Base-by-base conservation (phyloP, 108 stramenopile genomes). In the Stephanodiscus triporus region DNA sequence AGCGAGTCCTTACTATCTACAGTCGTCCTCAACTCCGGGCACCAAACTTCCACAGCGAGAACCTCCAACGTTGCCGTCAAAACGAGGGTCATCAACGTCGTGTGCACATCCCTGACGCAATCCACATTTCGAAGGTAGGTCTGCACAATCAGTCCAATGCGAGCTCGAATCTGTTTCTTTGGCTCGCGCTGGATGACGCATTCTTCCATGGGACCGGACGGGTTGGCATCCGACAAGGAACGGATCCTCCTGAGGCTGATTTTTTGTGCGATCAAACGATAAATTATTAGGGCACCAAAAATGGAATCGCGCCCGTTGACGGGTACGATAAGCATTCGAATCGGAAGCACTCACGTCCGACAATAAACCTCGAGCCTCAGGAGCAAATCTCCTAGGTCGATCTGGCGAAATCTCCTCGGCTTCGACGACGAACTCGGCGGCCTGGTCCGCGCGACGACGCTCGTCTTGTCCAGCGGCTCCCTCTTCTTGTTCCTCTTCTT, bases 151-250 rank as follows among this genome's bases (percentile, higher is more conserved):
- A 79, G 62, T 43, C 58, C 26, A 14, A 87, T 87, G 26, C 93
- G 85, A 20, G 89, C 73, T 26, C 76, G 76, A 60, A 92, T 84
- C 16, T 88, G 61, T 45, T 87, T 87, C n/a, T 79, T 71, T 7
- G 84, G 77, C 66, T 94, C 93, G 51, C 81, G 83, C 37, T 82
- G 85, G 63, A 94, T 84, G n/a, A 89, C 85, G 55, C 93, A 94
- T 65, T 91, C 90, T 68, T 88, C 72, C 29, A 86, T 70, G 6
- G 75, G 66, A 45, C 51, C 48, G n/a, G 53, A 49, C 13, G 68
- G 61, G 42, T 62, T 55, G 48, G 71, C 76, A 37, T 78, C 77
- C 43, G 57, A 54, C 7, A 78, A 47, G 49, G 65, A 77, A 19
- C 77, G 65, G 56, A 77, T 77, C 58, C 76, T 72, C 11, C 81